phyloP scores from a whole-genome alignment of 768 basidiomycete species.

The Lentinula lateritia region DNA sequence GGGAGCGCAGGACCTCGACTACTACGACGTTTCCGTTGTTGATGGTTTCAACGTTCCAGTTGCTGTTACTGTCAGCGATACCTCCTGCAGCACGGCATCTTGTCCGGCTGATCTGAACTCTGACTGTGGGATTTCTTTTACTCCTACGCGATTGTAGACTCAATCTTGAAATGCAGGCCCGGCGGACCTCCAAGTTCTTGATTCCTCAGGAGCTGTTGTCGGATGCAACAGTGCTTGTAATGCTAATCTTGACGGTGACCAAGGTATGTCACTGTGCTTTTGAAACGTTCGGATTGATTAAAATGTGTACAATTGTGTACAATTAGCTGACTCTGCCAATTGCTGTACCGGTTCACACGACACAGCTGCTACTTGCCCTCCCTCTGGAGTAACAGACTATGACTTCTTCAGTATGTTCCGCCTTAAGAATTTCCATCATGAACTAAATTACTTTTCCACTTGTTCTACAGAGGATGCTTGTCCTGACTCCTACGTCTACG shows the following conservation, averaged over 20 bases:
- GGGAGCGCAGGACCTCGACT: slow-evolving; percentile 22
- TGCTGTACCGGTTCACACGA: slow-evolving; percentile 18
- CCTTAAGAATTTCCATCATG: no score
- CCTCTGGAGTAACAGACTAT: slow-evolving; percentile 16
- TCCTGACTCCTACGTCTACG: slow-evolving; percentile 36
- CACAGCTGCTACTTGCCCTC: slow-evolving; percentile 41
- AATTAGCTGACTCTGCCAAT: slow-evolving; percentile 14
- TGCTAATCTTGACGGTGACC: slow-evolving; percentile 30
- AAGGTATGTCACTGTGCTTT: slow-evolving; percentile 35
- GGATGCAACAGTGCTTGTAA: slow-evolving; percentile 40
- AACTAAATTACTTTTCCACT: no score
- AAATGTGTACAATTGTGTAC: background rate
- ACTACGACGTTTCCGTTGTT: slow-evolving; percentile 43
- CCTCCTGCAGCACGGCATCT: slow-evolving; percentile 31
- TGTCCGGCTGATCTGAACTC: slow-evolving; percentile 46
- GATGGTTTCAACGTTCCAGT: slow-evolving; percentile 46
- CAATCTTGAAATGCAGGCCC: slow-evolving; percentile 11
- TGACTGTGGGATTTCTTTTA: slow-evolving; percentile 18
- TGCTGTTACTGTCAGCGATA: slow-evolving; percentile 26
- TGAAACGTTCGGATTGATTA: slow-evolving; percentile 15
- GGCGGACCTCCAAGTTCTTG: slow-evolving; percentile 12
- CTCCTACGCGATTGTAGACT: background rate
- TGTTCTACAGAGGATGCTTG: slow-evolving; percentile 24
- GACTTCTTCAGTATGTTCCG: background rate
- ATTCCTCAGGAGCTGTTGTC: slow-evolving; percentile 27